These are phyloP conservation scores for Zea luxurians DNA, from an alignment of 176 grass and related monocot genomes.

Conservation along the genomic window DNA sequence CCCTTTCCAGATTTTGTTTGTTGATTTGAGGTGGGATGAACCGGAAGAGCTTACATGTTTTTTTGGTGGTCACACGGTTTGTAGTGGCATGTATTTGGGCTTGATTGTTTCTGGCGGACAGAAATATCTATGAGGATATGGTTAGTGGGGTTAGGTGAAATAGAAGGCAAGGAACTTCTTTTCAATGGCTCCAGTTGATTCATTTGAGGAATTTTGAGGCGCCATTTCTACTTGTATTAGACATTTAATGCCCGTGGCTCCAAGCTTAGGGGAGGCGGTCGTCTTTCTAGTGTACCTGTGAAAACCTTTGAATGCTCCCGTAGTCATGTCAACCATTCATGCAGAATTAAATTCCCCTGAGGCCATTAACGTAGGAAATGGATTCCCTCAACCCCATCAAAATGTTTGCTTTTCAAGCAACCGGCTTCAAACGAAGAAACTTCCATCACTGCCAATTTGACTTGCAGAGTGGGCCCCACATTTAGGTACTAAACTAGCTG, in stretches of 20 bases:
- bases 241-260: slow-evolving; percentile 32
- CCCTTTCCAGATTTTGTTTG: slow-evolving; percentile 39
- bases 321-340: slow-evolving; percentile 45
- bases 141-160: slow-evolving; percentile 44
- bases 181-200: slow-evolving; percentile 35
- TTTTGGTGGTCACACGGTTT: slow-evolving; percentile 12
- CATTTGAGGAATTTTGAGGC: slow-evolving; percentile 30
- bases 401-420: slow-evolving; percentile 42
- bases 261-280: slow-evolving; percentile 15
- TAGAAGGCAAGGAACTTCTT: slow-evolving; percentile 45
- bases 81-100: neutral
- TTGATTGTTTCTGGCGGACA: slow-evolving; percentile 35
- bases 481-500: slow-evolving; percentile 1
- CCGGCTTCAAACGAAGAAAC: neutral
- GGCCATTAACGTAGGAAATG: slow-evolving; percentile 28
- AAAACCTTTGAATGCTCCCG: slow-evolving; percentile 51
- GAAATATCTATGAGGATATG: slow-evolving; percentile 31
- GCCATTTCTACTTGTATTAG: slow-evolving; percentile 25
- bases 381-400: slow-evolving; percentile 20
- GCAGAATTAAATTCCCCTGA: slow-evolving; percentile 46
- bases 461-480: neutral
- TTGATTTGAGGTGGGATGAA: slow-evolving; percentile 15
- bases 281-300: slow-evolving; percentile 24
- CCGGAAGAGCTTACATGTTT: slow-evolving; percentile 13
- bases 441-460: neutral